Evolutionary conservation across 257 asterid genomes (phyloP), one percentile per base, ranked within the genome.

Genomic region (Fraxinus excelsior): DNA sequence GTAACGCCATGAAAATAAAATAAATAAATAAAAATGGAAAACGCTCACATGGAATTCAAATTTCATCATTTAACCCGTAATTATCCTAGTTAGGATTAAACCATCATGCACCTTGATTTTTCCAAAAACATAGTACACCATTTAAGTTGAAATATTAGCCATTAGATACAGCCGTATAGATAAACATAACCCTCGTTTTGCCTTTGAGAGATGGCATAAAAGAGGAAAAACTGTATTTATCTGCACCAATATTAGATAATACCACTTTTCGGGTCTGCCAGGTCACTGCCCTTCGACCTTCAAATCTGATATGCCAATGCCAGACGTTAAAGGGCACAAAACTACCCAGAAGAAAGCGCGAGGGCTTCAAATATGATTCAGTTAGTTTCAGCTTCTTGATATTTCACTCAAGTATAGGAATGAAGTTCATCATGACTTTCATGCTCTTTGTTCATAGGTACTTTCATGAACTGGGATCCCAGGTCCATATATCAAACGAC

Each of bases 401-500:
- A 56, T 56, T 0, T 56, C 66, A 21, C 13, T 21, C 0, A 10
- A 46, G 19, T 46, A 58, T 7, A 21, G 29, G 29, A 21, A 3
- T 65, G 51, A 74, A 72, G 66, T 66, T 7, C 62, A 71, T 73
- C 79, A 72, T 70, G 65, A 74, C 46, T 25, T 80, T 84, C 81
- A 81, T 58, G 80, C 74, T 62, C 85, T 85, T 74, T 83, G 85
- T 32, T 80, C 84, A 67, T 83, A 74, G 28, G 86, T 69, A 67
- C 86, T 78, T 67, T 85, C 90, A 81, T 67, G 80, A 70, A 90
- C 86, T 1, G 84, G 97, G 71, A 91, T 92, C 25, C 92, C 98
- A 2, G 97, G 98, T 74, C 99, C 98, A 58, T 95, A 95, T 74
- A 95, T 88, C 77, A 86, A 79, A 68, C 80, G 89, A 82, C 98